These are phyloP conservation scores for Clitopilus passeckerianus DNA, from an alignment of 768 basidiomycete genomes.

Conservation along the genomic window DNA sequence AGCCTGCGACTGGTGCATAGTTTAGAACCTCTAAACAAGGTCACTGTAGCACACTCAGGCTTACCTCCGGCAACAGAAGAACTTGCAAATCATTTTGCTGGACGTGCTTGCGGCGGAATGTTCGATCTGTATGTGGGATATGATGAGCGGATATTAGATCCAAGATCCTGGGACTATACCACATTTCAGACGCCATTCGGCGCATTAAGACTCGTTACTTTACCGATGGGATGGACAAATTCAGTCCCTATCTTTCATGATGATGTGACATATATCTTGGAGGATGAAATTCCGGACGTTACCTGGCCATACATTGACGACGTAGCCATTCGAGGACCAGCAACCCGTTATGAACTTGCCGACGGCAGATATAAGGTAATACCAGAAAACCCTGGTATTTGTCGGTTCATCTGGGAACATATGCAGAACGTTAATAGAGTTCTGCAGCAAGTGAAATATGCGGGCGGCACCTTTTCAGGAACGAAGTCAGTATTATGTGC, in stretches of 20 bases:
- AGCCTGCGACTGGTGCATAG: constrained; percentile 27
- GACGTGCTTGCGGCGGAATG: constrained; percentile 22
- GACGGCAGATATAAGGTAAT: constrained; percentile 22
- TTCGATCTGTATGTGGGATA: constrained; percentile 31
- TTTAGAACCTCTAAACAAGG: constrained; percentile 30
- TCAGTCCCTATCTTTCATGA: constrained; percentile 10
- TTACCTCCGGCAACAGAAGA: constrained; percentile 25
- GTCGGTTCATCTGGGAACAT: constrained; percentile 30
- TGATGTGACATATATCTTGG: constrained; percentile 20
- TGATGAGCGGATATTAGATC: constrained; percentile 23
- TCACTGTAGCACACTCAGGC: constrained; percentile 29
- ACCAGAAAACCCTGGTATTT: constrained; percentile 22
- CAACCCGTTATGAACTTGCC: constrained; percentile 14
- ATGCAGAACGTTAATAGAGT: constrained; percentile 21
- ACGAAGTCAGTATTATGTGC: constrained; percentile 22
- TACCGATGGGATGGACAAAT: constrained; percentile 38
- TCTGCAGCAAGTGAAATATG: constrained; percentile 21
- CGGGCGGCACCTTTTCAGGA: constrained; percentile 24
- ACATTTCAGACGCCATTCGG: constrained; percentile 33
- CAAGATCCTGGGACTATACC: constrained; percentile 29
- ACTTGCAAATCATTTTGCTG: constrained; percentile 26
- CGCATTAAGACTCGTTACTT: constrained; percentile 17
- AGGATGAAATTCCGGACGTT: constrained; percentile 22
- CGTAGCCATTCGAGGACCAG: constrained; percentile 22
- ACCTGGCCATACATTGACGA: constrained; percentile 27